Evolutionary conservation across 192 early-diverging fungal genomes (phyloP).

Genomic region (Mortierella alpina): DNA sequence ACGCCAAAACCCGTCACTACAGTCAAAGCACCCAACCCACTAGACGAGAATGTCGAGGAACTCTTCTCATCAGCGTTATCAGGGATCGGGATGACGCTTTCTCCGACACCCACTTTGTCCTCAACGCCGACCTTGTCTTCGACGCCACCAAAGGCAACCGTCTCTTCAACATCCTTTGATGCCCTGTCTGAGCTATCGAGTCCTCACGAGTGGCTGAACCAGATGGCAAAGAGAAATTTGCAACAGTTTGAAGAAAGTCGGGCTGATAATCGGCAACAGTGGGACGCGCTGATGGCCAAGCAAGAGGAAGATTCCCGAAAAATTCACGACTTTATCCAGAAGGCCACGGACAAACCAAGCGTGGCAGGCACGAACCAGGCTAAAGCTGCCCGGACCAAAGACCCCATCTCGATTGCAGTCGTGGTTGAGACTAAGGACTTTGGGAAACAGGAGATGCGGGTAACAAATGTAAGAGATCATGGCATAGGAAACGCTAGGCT

Average conservation of each 20-base stretch:
- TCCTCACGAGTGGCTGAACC: conserved; percentile 16
- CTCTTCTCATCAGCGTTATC: too few species aligned
- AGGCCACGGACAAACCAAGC: not conserved
- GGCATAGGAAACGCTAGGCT: not conserved
- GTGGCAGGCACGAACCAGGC: not conserved
- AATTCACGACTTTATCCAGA: conserved; percentile 22
- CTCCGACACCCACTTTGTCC: not conserved
- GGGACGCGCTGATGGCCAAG: conserved; percentile 24
- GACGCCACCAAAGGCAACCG: not conserved
- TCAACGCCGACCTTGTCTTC: not conserved
- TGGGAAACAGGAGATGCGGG: conserved; percentile 26
- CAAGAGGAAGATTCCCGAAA: conserved; percentile 25
- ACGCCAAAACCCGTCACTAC: too few species aligned
- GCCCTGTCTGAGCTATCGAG: conserved; percentile 20
- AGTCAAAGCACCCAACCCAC: not conserved
- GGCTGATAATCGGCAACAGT: not conserved
- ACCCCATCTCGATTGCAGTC: conserved; percentile 9
- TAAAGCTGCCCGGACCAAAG: not conserved
- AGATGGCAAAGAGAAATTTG: conserved; percentile 5
- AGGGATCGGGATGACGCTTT: too few species aligned
- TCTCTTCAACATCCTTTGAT: not conserved
- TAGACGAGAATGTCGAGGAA: not conserved
- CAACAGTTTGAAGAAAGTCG: conserved; percentile 18
- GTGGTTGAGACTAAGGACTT: conserved; percentile 27
- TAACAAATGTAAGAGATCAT: conserved; percentile 7